These are phyloP conservation scores for Trametes sanguinea DNA, from an alignment of 768 basidiomycete species.

Conservation along the genomic window DNA sequence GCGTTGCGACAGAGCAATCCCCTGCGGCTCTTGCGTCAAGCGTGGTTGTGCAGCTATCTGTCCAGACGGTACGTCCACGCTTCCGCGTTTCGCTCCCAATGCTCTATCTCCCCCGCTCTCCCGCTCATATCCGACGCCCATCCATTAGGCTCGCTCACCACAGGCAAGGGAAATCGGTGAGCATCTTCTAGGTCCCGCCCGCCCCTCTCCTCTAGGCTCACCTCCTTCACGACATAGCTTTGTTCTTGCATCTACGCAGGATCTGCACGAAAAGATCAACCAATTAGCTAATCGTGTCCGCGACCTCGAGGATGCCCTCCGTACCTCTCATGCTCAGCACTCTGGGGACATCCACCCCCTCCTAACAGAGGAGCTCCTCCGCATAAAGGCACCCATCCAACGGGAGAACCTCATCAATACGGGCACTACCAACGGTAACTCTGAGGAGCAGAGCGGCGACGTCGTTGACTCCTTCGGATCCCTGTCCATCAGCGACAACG, in stretches of 20 bases:
- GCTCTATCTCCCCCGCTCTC: background rate
- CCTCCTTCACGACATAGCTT: slow-evolving; percentile 48
- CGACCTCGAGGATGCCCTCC: slow-evolving; percentile 73
- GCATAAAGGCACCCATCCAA: slow-evolving; percentile 76
- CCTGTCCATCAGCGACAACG: slow-evolving; percentile 69
- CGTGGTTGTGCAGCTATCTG: slow-evolving; percentile 81
- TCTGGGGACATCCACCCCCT: slow-evolving; percentile 66
- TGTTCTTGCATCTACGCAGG: slow-evolving; percentile 77
- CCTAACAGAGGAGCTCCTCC: slow-evolving; percentile 69
- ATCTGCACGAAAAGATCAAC: slow-evolving; percentile 80
- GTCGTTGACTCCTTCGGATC: slow-evolving; percentile 81
- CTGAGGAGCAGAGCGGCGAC: slow-evolving; percentile 71
- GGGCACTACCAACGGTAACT: slow-evolving; percentile 34
- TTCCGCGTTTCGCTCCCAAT: background rate
- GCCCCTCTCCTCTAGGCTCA: slow-evolving; percentile 4
- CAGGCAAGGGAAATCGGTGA: slow-evolving; percentile 80
- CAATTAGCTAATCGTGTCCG: slow-evolving; percentile 74
- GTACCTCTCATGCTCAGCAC: slow-evolving; percentile 57
- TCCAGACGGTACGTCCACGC: slow-evolving; percentile 58
- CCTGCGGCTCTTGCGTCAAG: slow-evolving; percentile 81
- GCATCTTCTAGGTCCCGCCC: slow-evolving; percentile 20
- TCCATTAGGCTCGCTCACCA: slow-evolving; percentile 68
- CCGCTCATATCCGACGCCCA: slow-evolving; percentile 4
- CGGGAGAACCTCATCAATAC: slow-evolving; percentile 53
- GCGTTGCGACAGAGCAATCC: slow-evolving; percentile 74